Base-by-base conservation (phyloP, 2,329 filamentous ascomycete genomes). In the Aspergillus viridinutans region DNA sequence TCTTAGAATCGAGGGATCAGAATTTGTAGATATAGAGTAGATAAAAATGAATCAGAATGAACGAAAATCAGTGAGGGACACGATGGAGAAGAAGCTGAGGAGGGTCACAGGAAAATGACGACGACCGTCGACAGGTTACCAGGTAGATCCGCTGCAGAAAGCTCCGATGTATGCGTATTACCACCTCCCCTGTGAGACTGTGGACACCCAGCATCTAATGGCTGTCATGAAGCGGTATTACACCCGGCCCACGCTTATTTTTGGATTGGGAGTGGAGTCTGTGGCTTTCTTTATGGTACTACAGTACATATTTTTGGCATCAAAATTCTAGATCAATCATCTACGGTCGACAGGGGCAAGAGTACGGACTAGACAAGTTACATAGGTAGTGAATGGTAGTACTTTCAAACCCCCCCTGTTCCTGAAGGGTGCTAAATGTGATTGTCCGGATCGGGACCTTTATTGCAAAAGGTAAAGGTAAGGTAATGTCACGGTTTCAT, bases 401-500 rank as follows among this genome's bases (percentile, higher is more conserved):
- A 12, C 9, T 14, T 38, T 8, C 32, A 17, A 17, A 17, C 7
- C 17, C 32, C 14, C 17, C 12, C 40, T 3, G n/a, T 43, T 43
- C 20, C 40, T 20, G 40, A 20, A 21, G 40, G 10, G 40, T 20
- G 20, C 32, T 6, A 14, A 5, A 35, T 17, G 32, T 3, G 32
- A 20, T n/a, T 50, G 29, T n/a, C 54, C 38, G 57, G 23, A 56
- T 56, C 25, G 32, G 40, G 54, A 49, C 14, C 32, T 35, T 17
- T 4, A 6, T 5, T 35, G n/a, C 3, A 17, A 25, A 14, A 29
- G 28, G 28, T 29, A 29, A 12, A 29, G 10, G 29, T 5, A 35
- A 35, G 48, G 58, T 59, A 61, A 58, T 57, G 52, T 61, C 54
- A 62, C 60, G 32, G 58, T 60, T 29, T 21, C 60, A 55, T 56